Evolutionary conservation across 257 asterid species (phyloP), one percentile per base, ranked within the genome.

Genomic region (Schizonepeta tenuifolia): DNA sequence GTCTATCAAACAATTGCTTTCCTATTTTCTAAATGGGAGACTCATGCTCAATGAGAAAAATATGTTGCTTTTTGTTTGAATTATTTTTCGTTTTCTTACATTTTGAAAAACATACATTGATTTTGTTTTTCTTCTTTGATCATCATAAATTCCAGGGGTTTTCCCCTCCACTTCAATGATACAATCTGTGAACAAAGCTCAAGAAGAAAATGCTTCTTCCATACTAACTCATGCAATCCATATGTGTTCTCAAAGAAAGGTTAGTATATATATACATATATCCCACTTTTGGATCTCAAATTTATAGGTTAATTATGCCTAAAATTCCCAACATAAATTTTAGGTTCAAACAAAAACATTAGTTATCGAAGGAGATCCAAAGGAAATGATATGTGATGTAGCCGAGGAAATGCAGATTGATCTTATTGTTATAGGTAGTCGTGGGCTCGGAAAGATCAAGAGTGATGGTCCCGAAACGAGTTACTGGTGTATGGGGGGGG

Each of bases 381-480:
- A 83, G 71, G 89, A 85, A 40, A 79, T 15, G 80, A 84, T 88
- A 59, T 86, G 95, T 65, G 71, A 77, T 9, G 73, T 78, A 35
- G 87, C 81, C 1, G 85, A 81, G 21, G 80, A 72, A 53, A 78
- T 78, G 85, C 56, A 65, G 9, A 67, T 40, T 18, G 86, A 85
- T 78, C 88, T 86, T 57, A 75, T 88, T 31, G 87, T 80, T 24
- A 67, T 83, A 2, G 88, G 95, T 14, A 83, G 87, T 51, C 86
- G 90, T n/a, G 84, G 95, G 40, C 86, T 81, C 49, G 92, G 95
- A 50, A 83, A 78, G 68, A 80, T 88, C 70, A 71, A 81, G 72
- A 88, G 88, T 91, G 82, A 75, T 14, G 9, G n/a, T n/a, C n/a
- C n/a, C n/a, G n/a, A n/a, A n/a, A n/a, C n/a, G n/a, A n/a, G n/a